Percentiles rank a stretch among this genome's conserved stretches.
Evolutionary conservation across 495 filamentous ascomycete species (phyloP).

Genomic region (Lophiotrema nucula): DNA sequence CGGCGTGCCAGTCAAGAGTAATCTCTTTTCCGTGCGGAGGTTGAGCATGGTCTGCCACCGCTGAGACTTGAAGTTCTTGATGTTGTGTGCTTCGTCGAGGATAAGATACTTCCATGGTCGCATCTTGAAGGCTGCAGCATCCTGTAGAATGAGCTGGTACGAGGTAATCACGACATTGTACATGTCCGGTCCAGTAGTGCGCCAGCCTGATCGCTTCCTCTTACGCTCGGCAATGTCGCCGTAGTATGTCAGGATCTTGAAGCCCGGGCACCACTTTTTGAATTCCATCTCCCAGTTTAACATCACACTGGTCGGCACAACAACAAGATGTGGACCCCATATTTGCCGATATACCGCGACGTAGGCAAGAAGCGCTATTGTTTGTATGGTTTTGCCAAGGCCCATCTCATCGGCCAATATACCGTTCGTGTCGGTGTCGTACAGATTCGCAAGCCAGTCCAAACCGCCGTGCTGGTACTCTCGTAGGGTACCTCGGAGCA

Average conservation of each 20-base stretch:
- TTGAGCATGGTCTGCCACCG: conserved; percentile 92
- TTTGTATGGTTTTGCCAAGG: conserved; percentile 97
- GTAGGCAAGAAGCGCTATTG: conserved; percentile 91
- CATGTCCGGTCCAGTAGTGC: conserved; percentile 67
- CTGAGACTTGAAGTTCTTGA: conserved; percentile 98
- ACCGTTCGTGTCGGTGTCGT: conserved; percentile 90
- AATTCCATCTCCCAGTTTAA: conserved; percentile 99
- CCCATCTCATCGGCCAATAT: conserved; percentile 99
- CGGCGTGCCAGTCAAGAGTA: conserved; percentile 92
- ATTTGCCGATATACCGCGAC: conserved; percentile 85
- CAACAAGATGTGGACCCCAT: conserved; percentile 94
- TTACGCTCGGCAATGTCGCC: conserved; percentile 79
- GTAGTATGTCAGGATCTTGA: conserved; percentile 98
- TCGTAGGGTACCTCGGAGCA: conserved; percentile 87
- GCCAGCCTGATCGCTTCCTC: conserved; percentile 84
- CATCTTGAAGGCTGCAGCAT: conserved; percentile 88
- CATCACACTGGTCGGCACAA: conserved; percentile 98
- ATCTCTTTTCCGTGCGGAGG: conserved; percentile 80
- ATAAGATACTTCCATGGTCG: conserved; percentile 98
- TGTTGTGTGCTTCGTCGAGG: conserved; percentile 97
- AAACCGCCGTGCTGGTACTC: conserved; percentile 96
- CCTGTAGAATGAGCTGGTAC: conserved; percentile 92
- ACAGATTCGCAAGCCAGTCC: conserved; percentile 92
- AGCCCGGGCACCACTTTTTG: conserved; percentile 98
- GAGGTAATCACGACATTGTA: conserved; percentile 98